These are phyloP conservation scores for Glycine soja DNA, from an alignment of 306 rosid genomes.

Conservation along the genomic window DNA sequence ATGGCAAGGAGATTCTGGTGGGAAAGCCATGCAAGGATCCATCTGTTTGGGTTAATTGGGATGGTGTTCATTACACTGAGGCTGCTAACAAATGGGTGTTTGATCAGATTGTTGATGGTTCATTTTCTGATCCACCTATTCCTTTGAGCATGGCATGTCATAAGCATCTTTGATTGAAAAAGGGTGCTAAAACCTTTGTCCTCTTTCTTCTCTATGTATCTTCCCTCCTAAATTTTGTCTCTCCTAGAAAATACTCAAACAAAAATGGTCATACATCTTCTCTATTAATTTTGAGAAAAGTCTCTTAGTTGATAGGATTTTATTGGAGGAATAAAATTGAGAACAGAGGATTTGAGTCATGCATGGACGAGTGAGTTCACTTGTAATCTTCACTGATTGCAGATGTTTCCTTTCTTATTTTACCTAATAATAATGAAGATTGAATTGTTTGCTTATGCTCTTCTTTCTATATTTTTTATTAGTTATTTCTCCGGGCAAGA, in stretches of 20 bases:
- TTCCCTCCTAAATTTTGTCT: no score
- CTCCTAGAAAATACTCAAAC: no score
- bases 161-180: constrained; percentile 27
- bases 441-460: background rate
- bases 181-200: constrained; percentile 11
- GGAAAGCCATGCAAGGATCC: constrained; percentile 76
- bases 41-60: constrained; percentile 69
- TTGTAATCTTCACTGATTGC: background rate
- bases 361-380: background rate
- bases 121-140: constrained; percentile 80
- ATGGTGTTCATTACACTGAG: constrained; percentile 78
- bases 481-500: no score
- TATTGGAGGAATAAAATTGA: constrained; percentile 20
- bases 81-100: constrained; percentile 81
- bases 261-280: background rate
- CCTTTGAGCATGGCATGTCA: constrained; percentile 70
- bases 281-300: background rate
- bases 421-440: background rate
- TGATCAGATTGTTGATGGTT: constrained; percentile 62
- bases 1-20: constrained; percentile 61
- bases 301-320: constrained; percentile 11
- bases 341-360: constrained; percentile 6
- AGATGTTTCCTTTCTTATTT: background rate
- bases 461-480: background rate
- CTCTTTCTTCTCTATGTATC: no score